Conservation (phyloP, 176 grass and related monocot genomes). For the Aegilops umbellulata region DNA sequence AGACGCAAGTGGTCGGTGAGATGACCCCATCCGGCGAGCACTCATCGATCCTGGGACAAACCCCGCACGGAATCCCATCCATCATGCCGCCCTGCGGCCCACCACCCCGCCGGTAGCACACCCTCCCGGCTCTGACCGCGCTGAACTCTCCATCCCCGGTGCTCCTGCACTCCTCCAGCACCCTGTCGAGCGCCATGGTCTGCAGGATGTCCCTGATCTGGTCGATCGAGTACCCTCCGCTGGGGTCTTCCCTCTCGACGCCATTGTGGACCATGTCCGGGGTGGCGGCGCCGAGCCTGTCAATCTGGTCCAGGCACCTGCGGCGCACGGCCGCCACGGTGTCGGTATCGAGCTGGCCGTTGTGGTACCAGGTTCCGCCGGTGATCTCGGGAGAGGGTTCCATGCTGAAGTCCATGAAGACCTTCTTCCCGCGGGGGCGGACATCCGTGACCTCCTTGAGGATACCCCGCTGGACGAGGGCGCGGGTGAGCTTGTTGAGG, state of each 20-base stretch:
- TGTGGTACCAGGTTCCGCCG: conserved; percentile 54
- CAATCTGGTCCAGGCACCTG: conserved; percentile 46
- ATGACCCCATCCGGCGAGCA: conserved; percentile 49
- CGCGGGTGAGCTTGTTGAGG: conserved; percentile 3
- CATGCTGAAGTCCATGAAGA: conserved; percentile 52
- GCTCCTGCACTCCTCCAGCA: conserved; percentile 57
- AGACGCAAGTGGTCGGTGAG: conserved; percentile 46
- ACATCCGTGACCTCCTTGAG: conserved; percentile 49
- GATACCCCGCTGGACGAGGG: conserved; percentile 1
- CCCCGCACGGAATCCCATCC: conserved; percentile 43
- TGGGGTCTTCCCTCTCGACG: conserved; percentile 27
- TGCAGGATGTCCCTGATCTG: conserved; percentile 49
- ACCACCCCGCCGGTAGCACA: conserved; percentile 34
- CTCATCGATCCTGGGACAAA: conserved; percentile 52
- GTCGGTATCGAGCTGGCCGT: conserved; percentile 44
- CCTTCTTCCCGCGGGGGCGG: conserved; percentile 41
- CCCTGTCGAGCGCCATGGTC: conserved; percentile 59
- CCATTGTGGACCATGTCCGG: conserved; percentile 28
- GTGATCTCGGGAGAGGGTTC: conserved; percentile 49
- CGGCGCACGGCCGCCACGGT: conserved; percentile 35
- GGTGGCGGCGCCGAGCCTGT: conserved; percentile 29
- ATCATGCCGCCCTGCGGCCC: conserved; percentile 22
- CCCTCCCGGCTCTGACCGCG: conserved; percentile 16
- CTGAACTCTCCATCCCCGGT: conserved; percentile 46
- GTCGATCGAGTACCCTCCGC: conserved; percentile 3